phyloP scores from a whole-genome alignment of 495 filamentous ascomycete genomes.

The Trichoderma erinaceum region DNA sequence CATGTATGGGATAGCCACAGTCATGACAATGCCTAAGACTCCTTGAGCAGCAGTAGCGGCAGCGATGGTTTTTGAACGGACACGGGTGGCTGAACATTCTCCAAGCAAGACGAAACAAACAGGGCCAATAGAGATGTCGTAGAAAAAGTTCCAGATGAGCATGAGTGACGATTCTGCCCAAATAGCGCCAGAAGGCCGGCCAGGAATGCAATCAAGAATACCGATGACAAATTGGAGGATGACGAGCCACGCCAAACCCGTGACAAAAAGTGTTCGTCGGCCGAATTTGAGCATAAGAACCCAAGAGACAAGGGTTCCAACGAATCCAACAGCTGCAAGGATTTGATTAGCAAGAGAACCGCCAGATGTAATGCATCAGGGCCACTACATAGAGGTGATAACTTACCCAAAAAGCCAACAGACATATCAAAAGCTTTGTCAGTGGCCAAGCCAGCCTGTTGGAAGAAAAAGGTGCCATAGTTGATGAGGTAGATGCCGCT shows the following conservation, averaged over 20 bases:
- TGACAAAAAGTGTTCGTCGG: slow-evolving; percentile 38
- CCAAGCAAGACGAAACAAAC: slow-evolving; percentile 47
- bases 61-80: slow-evolving; percentile 45
- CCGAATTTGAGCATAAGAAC: slow-evolving; percentile 32
- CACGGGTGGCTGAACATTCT: slow-evolving; percentile 44
- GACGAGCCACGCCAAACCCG: slow-evolving; percentile 27
- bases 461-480: slow-evolving; percentile 63
- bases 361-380: background rate
- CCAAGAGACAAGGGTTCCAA: slow-evolving; percentile 26
- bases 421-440: slow-evolving; percentile 41
- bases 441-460: slow-evolving; percentile 55
- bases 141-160: slow-evolving; percentile 38
- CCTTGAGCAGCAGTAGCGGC: slow-evolving; percentile 35
- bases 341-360: background rate
- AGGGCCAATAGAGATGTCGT: slow-evolving; percentile 40
- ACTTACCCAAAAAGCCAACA: slow-evolving; percentile 13
- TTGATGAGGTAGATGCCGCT: slow-evolving; percentile 60
- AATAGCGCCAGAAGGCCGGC: slow-evolving; percentile 34
- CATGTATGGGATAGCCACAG: slow-evolving; percentile 36
- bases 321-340: background rate
- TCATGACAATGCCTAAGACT: slow-evolving; percentile 25
- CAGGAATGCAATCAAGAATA: slow-evolving; percentile 16
- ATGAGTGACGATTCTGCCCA: slow-evolving; percentile 36
- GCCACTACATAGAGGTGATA: background rate
- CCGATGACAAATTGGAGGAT: slow-evolving; percentile 32